phyloP scores from a whole-genome alignment of 2,329 filamentous ascomycete genomes.

The Cercospora sp. region DNA sequence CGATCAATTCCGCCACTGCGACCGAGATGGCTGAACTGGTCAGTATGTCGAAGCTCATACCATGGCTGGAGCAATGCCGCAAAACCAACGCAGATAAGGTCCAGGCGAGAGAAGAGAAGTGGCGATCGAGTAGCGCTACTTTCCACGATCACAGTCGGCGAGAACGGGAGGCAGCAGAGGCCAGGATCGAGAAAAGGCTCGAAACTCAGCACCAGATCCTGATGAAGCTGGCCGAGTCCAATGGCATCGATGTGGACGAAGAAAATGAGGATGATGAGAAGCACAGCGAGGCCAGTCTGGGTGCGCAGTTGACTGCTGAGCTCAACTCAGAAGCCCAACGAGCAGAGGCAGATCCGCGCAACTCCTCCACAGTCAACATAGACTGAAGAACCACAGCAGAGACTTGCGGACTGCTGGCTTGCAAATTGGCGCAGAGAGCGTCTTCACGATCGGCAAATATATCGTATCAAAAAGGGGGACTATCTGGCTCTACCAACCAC shows the following conservation, averaged over 20 bases:
- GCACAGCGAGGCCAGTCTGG: conserved; percentile 30
- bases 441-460: background rate
- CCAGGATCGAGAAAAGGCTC: conserved; percentile 38
- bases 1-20: conserved; percentile 31
- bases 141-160: conserved; percentile 43
- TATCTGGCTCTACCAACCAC: conserved; percentile 59
- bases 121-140: conserved; percentile 43
- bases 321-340: conserved; percentile 31
- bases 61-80: conserved; percentile 44
- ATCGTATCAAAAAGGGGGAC: background rate
- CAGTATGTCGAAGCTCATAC: conserved; percentile 40
- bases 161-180: conserved; percentile 41
- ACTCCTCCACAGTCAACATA: conserved; percentile 4
- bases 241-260: conserved; percentile 29
- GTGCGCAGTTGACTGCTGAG: conserved; percentile 33
- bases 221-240: conserved; percentile 31
- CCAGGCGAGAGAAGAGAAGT: conserved; percentile 43
- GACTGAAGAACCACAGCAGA: background rate
- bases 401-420: background rate
- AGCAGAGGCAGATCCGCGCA: conserved; percentile 12
- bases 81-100: conserved; percentile 39
- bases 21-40: conserved; percentile 31
- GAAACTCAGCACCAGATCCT: conserved; percentile 35
- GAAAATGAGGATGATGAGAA: conserved; percentile 19
- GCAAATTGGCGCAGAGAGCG: background rate